Evolutionary conservation across 352 stramenopile species (phyloP).

Genomic region (Aphanomyces euteiches): DNA sequence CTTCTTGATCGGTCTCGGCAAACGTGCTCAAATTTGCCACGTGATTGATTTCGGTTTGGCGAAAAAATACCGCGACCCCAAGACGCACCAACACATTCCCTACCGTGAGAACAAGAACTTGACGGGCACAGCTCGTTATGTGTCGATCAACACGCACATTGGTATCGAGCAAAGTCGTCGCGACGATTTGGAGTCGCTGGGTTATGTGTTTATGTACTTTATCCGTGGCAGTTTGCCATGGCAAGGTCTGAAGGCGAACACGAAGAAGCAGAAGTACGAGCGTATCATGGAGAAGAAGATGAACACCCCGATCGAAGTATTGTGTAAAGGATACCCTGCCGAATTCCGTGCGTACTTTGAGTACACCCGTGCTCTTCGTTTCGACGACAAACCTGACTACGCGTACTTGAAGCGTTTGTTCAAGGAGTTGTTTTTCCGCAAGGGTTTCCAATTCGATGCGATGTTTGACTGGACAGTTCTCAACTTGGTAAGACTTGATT

Average conservation of each 20-base stretch:
- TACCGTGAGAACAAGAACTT: conserved; percentile 90
- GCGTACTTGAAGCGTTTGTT: conserved; percentile 94
- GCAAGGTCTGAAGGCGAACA: conserved; percentile 97
- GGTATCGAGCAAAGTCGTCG: conserved; percentile 96
- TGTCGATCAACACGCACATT: conserved; percentile 98
- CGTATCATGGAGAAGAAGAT: conserved; percentile 99
- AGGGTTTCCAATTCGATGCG: conserved; percentile 98
- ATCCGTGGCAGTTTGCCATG: conserved; percentile 93
- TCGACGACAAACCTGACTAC: conserved; percentile 87
- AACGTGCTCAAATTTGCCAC: conserved; percentile 79
- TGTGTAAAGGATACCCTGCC: conserved; percentile 92
- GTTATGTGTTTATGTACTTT: conserved; percentile 91
- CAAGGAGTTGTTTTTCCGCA: conserved; percentile 98
- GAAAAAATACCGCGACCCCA: conserved; percentile 88
- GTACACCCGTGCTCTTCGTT: conserved; percentile 78
- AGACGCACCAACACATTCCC: conserved; percentile 87
- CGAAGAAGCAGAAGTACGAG: conserved; percentile 95
- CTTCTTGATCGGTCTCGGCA: conserved; percentile 85
- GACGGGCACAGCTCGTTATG: conserved; percentile 96
- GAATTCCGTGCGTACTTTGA: conserved; percentile 98
- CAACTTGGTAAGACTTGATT: conserved; percentile 49
- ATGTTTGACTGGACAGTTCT: conserved; percentile 99
- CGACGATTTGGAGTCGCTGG: conserved; percentile 97
- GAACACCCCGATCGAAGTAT: conserved; percentile 88
- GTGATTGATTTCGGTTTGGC: conserved; percentile 89